A percentile compares a stretch with the other conserved stretches of the same genome.
Evolutionary conservation across 257 asterid species (phyloP).

Genomic region (Osmanthus fragrans): DNA sequence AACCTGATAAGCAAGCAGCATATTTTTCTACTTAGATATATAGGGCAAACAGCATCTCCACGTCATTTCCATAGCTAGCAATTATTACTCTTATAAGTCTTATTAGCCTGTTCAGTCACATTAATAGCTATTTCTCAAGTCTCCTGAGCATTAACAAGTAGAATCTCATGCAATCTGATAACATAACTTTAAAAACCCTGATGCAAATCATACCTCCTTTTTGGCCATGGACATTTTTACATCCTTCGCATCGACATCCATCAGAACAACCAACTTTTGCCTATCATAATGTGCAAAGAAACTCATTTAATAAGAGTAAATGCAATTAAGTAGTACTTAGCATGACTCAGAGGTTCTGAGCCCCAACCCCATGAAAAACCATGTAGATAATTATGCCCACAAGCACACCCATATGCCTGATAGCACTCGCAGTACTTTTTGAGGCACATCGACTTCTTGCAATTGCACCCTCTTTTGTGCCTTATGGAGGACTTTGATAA

Average conservation of each 20-base stretch:
- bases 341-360: neutral
- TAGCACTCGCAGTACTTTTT: conserved; percentile 86
- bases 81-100: no score
- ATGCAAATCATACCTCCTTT: conserved; percentile 59
- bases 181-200: neutral
- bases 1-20: neutral
- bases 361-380: neutral
- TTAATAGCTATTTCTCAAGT: neutral
- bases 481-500: conserved; percentile 65
- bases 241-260: conserved; percentile 87
- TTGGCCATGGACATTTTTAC: conserved; percentile 60
- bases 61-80: neutral
- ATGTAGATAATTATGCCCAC: conserved; percentile 6
- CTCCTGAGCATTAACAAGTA: neutral
- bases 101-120: neutral
- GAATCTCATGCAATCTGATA: neutral
- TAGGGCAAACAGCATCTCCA: neutral
- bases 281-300: conserved; percentile 35
- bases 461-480: conserved; percentile 84
- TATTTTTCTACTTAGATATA: neutral
- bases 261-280: conserved; percentile 79
- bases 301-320: conserved; percentile 13
- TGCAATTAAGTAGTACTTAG: neutral
- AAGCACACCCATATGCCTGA: conserved; percentile 49
- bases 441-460: conserved; percentile 84